These are phyloP conservation scores for Dactylellina leptospora DNA, from an alignment of 2,329 filamentous ascomycete genomes.

Conservation along the genomic window DNA sequence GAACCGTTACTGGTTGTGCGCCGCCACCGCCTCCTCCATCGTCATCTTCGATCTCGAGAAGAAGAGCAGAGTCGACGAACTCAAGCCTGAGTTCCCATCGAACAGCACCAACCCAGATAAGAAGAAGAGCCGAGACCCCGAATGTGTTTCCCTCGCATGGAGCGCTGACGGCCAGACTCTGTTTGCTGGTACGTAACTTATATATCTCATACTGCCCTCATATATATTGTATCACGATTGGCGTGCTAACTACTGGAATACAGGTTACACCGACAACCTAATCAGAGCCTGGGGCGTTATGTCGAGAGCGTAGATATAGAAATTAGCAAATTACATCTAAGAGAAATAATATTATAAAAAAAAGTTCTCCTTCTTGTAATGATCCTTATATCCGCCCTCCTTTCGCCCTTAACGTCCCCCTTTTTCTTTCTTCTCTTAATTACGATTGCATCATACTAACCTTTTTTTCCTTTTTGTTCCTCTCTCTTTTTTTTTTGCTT, in stretches of 20 bases:
- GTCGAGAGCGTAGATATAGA: slow-evolving; percentile 74
- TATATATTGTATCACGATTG: not conserved
- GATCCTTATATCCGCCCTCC: slow-evolving; percentile 9
- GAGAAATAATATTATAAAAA: slow-evolving; percentile 53
- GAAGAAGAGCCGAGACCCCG: slow-evolving; percentile 98
- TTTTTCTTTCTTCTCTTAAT: slow-evolving; percentile 9
- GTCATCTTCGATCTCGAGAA: slow-evolving; percentile 99
- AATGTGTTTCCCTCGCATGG: slow-evolving; percentile 98
- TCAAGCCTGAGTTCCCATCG: slow-evolving; percentile 96
- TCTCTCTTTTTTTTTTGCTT: slow-evolving; percentile 24
- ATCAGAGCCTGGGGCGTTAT: slow-evolving; percentile 98
- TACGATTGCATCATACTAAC: slow-evolving; percentile 6
- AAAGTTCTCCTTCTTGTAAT: slow-evolving; percentile 41
- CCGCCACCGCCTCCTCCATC: slow-evolving; percentile 95
- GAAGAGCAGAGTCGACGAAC: slow-evolving; percentile 99
- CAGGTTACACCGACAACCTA: slow-evolving; percentile 94
- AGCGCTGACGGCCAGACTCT: slow-evolving; percentile 97
- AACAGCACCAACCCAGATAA: slow-evolving; percentile 67
- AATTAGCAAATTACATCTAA: slow-evolving; percentile 59
- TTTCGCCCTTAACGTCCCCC: not conserved
- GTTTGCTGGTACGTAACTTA: slow-evolving; percentile 74
- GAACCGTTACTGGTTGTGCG: slow-evolving; percentile 99
- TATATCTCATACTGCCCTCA: not conserved
- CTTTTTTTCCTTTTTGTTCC: slow-evolving; percentile 12
- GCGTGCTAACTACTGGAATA: not conserved